A percentile compares a stretch with the other conserved stretches of the same genome.
Evolutionary conservation across 108 stramenopile genomes (phyloP).

Genomic region (Nannochloropsis oceanica): DNA sequence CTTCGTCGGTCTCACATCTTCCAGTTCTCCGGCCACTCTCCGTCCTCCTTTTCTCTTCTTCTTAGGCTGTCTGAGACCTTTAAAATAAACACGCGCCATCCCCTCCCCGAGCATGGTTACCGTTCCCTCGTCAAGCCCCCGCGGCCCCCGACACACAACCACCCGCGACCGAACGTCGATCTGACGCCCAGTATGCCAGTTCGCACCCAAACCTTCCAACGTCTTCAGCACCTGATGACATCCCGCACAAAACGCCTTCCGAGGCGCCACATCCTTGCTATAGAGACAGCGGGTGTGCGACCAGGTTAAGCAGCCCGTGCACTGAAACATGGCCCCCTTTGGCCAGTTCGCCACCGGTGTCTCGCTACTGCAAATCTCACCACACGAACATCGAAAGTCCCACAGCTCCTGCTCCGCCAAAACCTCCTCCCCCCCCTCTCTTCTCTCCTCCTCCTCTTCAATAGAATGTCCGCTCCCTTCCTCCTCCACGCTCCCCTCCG

Average conservation of each 20-base stretch:
- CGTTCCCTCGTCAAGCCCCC: conserved; percentile 1
- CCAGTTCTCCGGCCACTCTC: not conserved
- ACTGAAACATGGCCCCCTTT: not conserved
- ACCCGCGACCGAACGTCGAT: conserved; percentile 13
- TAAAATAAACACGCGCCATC: conserved; percentile 12
- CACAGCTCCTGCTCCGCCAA: not conserved
- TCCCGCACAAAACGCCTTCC: not conserved
- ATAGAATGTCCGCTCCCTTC: not conserved
- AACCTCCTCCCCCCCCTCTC: not conserved
- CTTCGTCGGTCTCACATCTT: not conserved
- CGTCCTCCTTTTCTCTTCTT: not conserved
- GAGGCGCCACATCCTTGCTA: not conserved
- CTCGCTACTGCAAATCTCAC: not conserved
- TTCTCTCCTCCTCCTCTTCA: not conserved
- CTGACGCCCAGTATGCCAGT: not conserved
- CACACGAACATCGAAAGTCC: not conserved
- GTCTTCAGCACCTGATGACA: not conserved
- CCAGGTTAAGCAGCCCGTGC: not conserved
- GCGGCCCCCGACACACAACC: conserved; percentile 14
- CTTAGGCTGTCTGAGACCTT: not conserved
- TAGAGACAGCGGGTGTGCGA: not conserved
- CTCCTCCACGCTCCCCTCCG: not conserved
- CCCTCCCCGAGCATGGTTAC: conserved; percentile 21
- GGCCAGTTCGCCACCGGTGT: not conserved
- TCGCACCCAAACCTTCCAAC: not conserved